Conservation (phyloP, 441 rosid species). For the Adansonia gregorii region DNA sequence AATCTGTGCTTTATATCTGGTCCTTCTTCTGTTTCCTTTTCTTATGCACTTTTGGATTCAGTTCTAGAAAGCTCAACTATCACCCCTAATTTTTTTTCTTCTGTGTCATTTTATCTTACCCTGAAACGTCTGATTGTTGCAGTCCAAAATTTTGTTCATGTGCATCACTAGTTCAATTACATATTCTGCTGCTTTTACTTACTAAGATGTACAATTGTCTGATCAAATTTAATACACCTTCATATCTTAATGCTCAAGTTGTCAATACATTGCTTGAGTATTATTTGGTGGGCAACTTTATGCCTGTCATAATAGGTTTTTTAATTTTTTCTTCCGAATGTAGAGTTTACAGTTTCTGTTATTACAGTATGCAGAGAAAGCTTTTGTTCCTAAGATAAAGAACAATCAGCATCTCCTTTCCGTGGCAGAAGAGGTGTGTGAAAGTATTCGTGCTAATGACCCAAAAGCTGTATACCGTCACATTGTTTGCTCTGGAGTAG, state of each 20-base stretch:
- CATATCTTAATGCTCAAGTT: background rate
- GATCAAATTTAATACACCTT: background rate
- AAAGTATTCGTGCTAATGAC: slow-evolving; percentile 73
- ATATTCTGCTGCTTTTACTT: background rate
- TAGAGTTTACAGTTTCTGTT: slow-evolving; percentile 23
- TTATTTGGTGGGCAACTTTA: background rate
- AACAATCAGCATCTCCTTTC: slow-evolving; percentile 52
- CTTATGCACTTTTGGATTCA: background rate
- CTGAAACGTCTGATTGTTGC: slow-evolving; percentile 4
- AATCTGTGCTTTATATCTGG: background rate
- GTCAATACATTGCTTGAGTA: background rate
- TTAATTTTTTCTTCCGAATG: background rate
- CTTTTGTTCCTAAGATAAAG: slow-evolving; percentile 64
- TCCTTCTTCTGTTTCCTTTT: background rate
- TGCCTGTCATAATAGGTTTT: background rate
- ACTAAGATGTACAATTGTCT: background rate
- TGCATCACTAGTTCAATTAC: background rate
- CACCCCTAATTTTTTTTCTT: background rate
- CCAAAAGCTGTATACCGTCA: slow-evolving; percentile 78
- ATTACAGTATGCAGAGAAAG: slow-evolving; percentile 78
- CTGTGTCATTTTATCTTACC: background rate
- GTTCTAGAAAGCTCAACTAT: background rate
- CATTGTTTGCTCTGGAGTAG: slow-evolving; percentile 70
- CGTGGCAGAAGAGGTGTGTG: slow-evolving; percentile 65
- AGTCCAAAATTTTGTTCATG: background rate